Base-by-base conservation (phyloP, 805 yeast genomes). In the Priceomyces melissophilus region DNA sequence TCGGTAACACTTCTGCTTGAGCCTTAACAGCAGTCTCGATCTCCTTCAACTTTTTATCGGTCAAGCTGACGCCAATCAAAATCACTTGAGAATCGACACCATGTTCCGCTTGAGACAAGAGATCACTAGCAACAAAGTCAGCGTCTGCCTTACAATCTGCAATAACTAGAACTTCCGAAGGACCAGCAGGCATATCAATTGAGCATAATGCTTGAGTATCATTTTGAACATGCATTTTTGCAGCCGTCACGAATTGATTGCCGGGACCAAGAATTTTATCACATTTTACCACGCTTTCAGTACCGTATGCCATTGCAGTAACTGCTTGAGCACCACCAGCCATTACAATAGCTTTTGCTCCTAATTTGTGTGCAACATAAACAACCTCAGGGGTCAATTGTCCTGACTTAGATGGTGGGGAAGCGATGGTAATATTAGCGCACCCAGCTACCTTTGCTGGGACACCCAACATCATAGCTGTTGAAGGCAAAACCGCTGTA, bases 271-370 rank as follows among this genome's bases (percentile, higher is more conserved):
- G 75, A 47, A 93, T 90, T 75, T 93, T 93, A 67, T 93, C 97
- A 58, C 91, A 91, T 67, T 93, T 93, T 39, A 95, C 85, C 38
- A 93, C 83, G 29, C 86, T 69, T 53, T 87, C 88, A 10, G 99
- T 93, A 60, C 99, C 99, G 61, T 93, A 93, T 1, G 99, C 99
- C 96, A 93, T 80, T 4, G 99, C 95, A 35, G 97, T 96, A 39
- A 93, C 87, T 4, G 99, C 99, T 72, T 93, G 99, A 3, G 99
- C 99, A 57, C 99, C 99, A 55, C 99, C 99, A 1, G 99, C 99
- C 53, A 93, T 73, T 8, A 93, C 88, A 56, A 93, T 89, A 53
- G 83, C 78, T 44, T 80, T 75, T 32, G 97, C 98, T 43, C 97
- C 97, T 49, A 93, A 82, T 65, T 89, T 89, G 65, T 88, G 87